phyloP scores from a whole-genome alignment of 768 basidiomycete genomes.

The Tylopilus intermedius region DNA sequence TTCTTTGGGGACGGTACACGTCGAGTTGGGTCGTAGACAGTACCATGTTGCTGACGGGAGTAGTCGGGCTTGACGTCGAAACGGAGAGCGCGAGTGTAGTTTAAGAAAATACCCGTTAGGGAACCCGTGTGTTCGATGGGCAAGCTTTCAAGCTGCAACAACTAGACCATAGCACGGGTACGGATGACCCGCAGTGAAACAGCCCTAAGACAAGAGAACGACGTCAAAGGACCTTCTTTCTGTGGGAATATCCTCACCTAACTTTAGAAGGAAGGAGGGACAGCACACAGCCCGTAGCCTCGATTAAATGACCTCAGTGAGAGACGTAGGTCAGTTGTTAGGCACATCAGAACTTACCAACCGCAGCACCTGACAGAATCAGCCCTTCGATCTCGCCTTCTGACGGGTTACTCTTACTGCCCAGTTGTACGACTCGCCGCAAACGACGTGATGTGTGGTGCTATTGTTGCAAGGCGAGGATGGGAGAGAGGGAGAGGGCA shows the following conservation, averaged over 20 bases:
- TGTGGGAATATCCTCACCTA: slow-evolving; percentile 38
- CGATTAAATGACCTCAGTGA: not conserved
- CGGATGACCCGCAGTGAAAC: no score
- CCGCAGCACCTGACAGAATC: slow-evolving; percentile 71
- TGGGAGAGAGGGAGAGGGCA: no score
- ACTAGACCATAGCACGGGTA: no score
- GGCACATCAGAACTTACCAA: slow-evolving; percentile 44
- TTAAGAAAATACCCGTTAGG: no score
- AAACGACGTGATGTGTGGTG: not conserved
- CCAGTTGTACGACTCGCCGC: slow-evolving; percentile 57
- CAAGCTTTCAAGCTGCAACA: no score
- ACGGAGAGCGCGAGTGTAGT: no score
- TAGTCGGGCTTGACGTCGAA: no score
- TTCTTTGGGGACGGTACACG: no score
- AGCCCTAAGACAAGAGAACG: slow-evolving; percentile 35
- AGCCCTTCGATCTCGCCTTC: slow-evolving; percentile 68
- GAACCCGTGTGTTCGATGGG: no score
- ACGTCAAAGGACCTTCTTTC: not conserved
- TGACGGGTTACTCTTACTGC: slow-evolving; percentile 22
- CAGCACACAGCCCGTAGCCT: slow-evolving; percentile 67
- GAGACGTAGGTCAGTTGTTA: not conserved
- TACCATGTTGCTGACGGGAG: no score
- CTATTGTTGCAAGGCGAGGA: no score
- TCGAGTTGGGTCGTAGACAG: no score
- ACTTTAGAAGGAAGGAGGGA: slow-evolving; percentile 68